Evolutionary conservation across 441 rosid genomes (phyloP).

Genomic region (Populus hybrid): DNA sequence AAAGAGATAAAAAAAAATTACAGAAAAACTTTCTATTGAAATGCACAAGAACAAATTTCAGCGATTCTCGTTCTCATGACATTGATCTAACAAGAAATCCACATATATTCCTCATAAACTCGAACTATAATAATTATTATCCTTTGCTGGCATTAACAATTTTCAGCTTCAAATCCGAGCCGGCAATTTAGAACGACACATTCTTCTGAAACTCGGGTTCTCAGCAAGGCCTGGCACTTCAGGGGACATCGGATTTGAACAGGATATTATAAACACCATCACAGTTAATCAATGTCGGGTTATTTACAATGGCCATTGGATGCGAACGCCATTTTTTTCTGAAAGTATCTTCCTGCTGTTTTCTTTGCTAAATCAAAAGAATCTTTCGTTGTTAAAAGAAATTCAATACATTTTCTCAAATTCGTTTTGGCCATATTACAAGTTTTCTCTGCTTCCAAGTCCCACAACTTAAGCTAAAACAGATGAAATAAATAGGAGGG

Average conservation of each 20-base stretch:
- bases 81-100: too few relatives aligned
- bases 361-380: neutral
- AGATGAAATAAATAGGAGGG: neutral
- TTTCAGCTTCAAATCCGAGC: too few relatives aligned
- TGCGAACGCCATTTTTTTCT: neutral
- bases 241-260: neutral
- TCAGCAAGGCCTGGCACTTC: neutral
- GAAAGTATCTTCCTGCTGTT: neutral
- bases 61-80: too few relatives aligned
- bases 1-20: too few relatives aligned
- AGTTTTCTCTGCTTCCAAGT: neutral
- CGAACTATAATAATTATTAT: too few relatives aligned
- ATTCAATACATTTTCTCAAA: neutral
- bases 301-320: neutral
- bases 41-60: too few relatives aligned
- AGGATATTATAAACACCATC: neutral
- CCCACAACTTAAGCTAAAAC: neutral
- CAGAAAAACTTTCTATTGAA: too few relatives aligned
- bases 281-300: neutral
- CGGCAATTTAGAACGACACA: too few relatives aligned
- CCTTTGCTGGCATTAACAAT: too few relatives aligned
- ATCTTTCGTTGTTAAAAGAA: neutral
- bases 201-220: neutral
- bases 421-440: too few relatives aligned
- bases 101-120: too few relatives aligned